A percentile compares a stretch with the other conserved stretches of the same genome.
Conservation (phyloP, 2,329 filamentous ascomycete species). For the Colletotrichum sp. region DNA sequence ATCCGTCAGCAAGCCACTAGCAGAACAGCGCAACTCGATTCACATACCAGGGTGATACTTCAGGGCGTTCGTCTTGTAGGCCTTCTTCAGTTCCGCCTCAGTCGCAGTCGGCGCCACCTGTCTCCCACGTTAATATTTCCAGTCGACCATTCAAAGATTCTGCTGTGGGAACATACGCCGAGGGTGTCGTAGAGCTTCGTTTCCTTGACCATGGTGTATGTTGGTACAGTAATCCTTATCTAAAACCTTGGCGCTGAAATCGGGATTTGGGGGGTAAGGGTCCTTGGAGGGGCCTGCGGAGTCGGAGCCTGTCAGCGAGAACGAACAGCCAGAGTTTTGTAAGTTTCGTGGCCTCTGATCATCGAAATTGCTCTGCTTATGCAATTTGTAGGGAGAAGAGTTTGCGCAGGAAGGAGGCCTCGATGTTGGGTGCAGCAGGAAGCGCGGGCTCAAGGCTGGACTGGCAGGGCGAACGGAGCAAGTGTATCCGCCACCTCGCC, state of each 20-base stretch:
- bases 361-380: background rate
- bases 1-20: background rate
- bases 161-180: slow-evolving; percentile 60
- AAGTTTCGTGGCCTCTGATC: background rate
- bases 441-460: background rate
- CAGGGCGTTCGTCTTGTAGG: slow-evolving; percentile 81
- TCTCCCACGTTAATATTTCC: background rate
- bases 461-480: background rate
- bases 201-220: slow-evolving; percentile 72
- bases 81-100: slow-evolving; percentile 89
- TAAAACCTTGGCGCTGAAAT: background rate
- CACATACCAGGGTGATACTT: slow-evolving; percentile 82
- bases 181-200: slow-evolving; percentile 80
- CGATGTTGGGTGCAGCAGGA: background rate
- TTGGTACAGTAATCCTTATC: slow-evolving; percentile 5
- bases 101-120: slow-evolving; percentile 80
- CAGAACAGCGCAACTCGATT: background rate
- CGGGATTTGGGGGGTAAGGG: background rate
- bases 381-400: background rate
- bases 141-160: background rate
- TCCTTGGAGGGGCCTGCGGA: slow-evolving; percentile 3
- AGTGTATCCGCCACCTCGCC: background rate
- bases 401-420: background rate
- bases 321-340: background rate
- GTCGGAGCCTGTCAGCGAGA: slow-evolving; percentile 1